Percentiles rank a stretch among this genome's conserved stretches.
Conservation (phyloP, 805 yeast genomes). For the Grigorovia yakushimaensis region DNA sequence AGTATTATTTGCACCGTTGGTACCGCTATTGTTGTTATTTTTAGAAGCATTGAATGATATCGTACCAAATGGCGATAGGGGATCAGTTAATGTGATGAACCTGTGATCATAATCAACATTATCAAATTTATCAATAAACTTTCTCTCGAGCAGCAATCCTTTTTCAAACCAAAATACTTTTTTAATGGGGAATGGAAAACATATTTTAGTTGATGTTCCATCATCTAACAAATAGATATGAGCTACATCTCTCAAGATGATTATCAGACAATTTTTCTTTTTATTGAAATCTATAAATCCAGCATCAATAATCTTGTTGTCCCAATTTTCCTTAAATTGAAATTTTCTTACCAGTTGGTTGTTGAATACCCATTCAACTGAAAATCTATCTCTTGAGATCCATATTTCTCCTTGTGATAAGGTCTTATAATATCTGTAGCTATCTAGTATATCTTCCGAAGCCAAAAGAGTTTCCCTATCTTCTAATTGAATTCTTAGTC, state of each 20-base stretch:
- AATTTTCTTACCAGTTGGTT: slow-evolving; percentile 20
- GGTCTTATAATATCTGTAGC: background rate
- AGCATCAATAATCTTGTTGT: slow-evolving; percentile 43
- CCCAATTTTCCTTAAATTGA: slow-evolving; percentile 30
- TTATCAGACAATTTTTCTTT: slow-evolving; percentile 37
- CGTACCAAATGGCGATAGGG: slow-evolving; percentile 62
- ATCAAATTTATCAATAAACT: slow-evolving; percentile 10
- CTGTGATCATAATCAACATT: slow-evolving; percentile 22
- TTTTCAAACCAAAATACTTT: slow-evolving; percentile 54
- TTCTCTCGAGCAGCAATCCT: slow-evolving; percentile 54
- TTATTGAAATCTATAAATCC: slow-evolving; percentile 46
- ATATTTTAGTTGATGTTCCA: slow-evolving; percentile 47
- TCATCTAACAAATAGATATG: slow-evolving; percentile 45
- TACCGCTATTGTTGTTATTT: slow-evolving; percentile 27
- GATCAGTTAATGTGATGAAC: slow-evolving; percentile 64
- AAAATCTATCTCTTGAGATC: slow-evolving; percentile 28
- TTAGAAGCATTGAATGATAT: slow-evolving; percentile 56
- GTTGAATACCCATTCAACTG: slow-evolving; percentile 31
- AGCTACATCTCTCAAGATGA: slow-evolving; percentile 51
- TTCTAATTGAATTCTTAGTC: background rate
- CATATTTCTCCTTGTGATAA: background rate
- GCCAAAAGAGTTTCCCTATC: background rate
- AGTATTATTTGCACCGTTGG: slow-evolving; percentile 32
- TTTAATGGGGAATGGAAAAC: slow-evolving; percentile 58
- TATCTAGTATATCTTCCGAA: background rate